Percentiles rank a stretch among this genome's conserved stretches.
These are phyloP conservation scores for Trichoderma semiorbis DNA, from an alignment of 2,329 filamentous ascomycete species.

Conservation along the genomic window DNA sequence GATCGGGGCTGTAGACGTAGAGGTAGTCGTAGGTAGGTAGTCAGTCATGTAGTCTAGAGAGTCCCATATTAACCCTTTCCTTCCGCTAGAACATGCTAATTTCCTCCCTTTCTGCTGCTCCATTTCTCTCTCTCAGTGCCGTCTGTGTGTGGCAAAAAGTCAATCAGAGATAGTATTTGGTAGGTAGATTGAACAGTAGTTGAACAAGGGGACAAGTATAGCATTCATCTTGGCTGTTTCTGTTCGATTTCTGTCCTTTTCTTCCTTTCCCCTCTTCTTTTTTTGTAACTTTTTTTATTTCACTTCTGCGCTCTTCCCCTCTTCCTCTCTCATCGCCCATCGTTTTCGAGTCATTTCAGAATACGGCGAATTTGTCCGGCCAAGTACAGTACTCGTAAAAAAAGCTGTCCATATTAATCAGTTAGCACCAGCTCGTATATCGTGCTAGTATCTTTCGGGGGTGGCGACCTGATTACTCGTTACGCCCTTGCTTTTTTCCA, in stretches of 20 bases:
- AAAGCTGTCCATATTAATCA: not conserved
- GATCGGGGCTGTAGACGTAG: not conserved
- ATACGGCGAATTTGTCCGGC: not conserved
- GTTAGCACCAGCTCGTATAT: not conserved
- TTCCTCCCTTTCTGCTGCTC: not conserved
- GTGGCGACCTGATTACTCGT: conserved; percentile 10
- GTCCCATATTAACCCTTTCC: not conserved
- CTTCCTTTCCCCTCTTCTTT: not conserved
- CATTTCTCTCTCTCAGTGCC: not conserved
- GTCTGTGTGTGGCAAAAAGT: not conserved
- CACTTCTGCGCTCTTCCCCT: not conserved
- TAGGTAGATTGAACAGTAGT: not conserved
- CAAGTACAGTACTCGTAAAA: not conserved
- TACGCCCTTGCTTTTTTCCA: not conserved
- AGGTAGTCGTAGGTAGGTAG: not conserved
- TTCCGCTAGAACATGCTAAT: not conserved
- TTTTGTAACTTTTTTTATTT: not conserved
- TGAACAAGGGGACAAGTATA: not conserved
- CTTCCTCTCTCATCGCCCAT: not conserved
- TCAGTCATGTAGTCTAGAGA: not conserved
- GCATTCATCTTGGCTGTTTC: not conserved
- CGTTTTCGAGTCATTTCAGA: not conserved
- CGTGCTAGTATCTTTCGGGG: not conserved
- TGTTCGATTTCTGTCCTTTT: not conserved
- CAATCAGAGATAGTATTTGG: not conserved